Evolutionary conservation across 202 grass and related monocot genomes (phyloP).

Genomic region (Sporobolus alterniflorus): DNA sequence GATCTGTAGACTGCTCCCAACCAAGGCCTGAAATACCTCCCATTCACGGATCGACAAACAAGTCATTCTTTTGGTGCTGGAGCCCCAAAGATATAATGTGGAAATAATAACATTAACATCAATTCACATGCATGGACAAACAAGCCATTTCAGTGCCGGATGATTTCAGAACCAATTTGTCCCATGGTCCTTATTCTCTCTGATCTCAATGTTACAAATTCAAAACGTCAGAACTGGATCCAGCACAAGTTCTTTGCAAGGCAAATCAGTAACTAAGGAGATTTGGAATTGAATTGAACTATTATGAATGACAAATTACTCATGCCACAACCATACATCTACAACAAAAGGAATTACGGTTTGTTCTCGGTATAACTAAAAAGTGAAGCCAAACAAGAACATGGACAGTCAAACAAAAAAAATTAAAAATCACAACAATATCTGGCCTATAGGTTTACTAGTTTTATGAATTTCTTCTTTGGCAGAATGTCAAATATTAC

Average conservation of each 20-base stretch:
- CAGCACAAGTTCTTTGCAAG: background rate
- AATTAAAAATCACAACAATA: too few relatives aligned
- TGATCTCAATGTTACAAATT: conserved; percentile 2
- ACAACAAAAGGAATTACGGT: background rate
- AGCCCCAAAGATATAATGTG: too few relatives aligned
- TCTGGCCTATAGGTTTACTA: background rate
- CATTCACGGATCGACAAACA: too few relatives aligned
- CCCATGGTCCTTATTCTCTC: conserved; percentile 5
- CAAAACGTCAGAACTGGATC: conserved; percentile 15
- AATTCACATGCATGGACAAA: conserved; percentile 11
- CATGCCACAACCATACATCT: background rate
- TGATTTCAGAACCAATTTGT: conserved; percentile 1
- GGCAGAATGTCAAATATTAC: background rate
- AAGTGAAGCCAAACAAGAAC: background rate
- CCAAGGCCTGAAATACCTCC: too few relatives aligned
- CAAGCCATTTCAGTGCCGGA: background rate
- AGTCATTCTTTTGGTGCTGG: too few relatives aligned
- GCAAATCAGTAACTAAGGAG: background rate
- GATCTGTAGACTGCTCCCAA: too few relatives aligned
- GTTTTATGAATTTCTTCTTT: background rate
- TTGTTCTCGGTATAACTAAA: background rate
- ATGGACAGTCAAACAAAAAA: background rate
- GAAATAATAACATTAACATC: conserved; percentile 22
- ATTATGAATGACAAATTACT: background rate
- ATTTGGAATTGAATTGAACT: conserved; percentile 17